These are phyloP conservation scores for Nothophytophthora sp. DNA, from an alignment of 352 stramenopile species.

Conservation along the genomic window DNA sequence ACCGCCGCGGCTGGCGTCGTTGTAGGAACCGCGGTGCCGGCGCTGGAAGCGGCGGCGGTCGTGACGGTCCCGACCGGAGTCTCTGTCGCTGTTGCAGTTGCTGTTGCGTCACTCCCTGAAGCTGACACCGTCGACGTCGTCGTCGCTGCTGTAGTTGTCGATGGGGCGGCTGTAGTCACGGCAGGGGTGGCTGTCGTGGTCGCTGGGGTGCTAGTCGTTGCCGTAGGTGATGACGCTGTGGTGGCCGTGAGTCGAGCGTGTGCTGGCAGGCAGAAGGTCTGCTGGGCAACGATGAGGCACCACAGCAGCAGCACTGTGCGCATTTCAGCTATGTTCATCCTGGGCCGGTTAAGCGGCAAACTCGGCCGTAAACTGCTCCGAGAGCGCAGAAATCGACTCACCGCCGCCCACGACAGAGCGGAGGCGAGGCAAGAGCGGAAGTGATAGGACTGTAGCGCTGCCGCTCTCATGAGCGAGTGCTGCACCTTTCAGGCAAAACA, in stretches of 20 bases:
- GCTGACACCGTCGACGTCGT: constrained; percentile 1
- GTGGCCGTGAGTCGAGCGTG: constrained; percentile 11
- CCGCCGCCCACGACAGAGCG: too few species aligned
- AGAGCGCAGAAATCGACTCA: too few species aligned
- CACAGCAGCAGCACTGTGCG: constrained; percentile 7
- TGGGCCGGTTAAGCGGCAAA: too few species aligned
- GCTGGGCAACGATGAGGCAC: constrained; percentile 4
- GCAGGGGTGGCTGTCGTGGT: neutral
- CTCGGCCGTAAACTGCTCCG: too few species aligned
- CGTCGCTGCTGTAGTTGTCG: neutral
- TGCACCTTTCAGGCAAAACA: too few species aligned
- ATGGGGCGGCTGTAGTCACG: constrained; percentile 7
- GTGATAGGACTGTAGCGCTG: too few species aligned
- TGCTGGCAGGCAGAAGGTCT: constrained; percentile 3
- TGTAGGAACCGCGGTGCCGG: neutral
- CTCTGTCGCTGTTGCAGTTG: constrained; percentile 5
- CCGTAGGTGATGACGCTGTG: constrained; percentile 10
- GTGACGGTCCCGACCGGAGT: constrained; percentile 17
- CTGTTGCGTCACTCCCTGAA: constrained; percentile 2
- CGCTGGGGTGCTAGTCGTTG: constrained; percentile 13
- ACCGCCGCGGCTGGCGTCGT: constrained; percentile 1
- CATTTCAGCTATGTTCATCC: constrained; percentile 5
- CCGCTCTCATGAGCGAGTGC: too few species aligned
- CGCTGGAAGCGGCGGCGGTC: neutral
- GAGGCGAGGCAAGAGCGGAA: too few species aligned